Evolutionary conservation across 2,329 filamentous ascomycete genomes (phyloP).

Genomic region (Alternaria metachromatica): DNA sequence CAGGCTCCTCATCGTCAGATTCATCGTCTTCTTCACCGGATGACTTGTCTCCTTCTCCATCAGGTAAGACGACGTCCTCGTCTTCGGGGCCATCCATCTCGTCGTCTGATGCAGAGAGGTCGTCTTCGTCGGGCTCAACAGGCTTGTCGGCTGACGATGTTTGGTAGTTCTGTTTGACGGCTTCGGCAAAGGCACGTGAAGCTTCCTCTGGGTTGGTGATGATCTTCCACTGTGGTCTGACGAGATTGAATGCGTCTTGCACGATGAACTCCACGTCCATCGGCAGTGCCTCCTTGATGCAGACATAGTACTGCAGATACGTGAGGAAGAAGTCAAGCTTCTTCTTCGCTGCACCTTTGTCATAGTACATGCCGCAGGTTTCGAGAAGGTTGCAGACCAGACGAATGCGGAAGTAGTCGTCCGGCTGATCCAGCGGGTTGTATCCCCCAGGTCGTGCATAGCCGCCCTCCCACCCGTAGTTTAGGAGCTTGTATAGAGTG

Average conservation of each 20-base stretch:
- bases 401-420: slow-evolving; percentile 96
- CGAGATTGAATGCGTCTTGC: slow-evolving; percentile 85
- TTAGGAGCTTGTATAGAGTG: slow-evolving; percentile 90
- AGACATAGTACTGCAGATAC: slow-evolving; percentile 97
- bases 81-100: slow-evolving; percentile 61
- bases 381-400: slow-evolving; percentile 88
- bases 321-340: slow-evolving; percentile 97
- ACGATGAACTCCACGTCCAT: slow-evolving; percentile 98
- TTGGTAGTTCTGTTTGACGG: slow-evolving; percentile 90
- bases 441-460: slow-evolving; percentile 79
- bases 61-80: slow-evolving; percentile 50
- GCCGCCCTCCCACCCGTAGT: slow-evolving; percentile 85
- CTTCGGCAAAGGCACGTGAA: slow-evolving; percentile 79
- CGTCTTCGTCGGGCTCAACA: slow-evolving; percentile 73
- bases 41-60: slow-evolving; percentile 62
- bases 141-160: slow-evolving; percentile 73
- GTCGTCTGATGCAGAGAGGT: slow-evolving; percentile 78
- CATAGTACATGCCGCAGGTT: slow-evolving; percentile 95
- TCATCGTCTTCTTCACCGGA: slow-evolving; percentile 62
- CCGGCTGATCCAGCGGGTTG: slow-evolving; percentile 82
- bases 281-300: slow-evolving; percentile 84
- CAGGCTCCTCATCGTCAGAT: slow-evolving; percentile 55
- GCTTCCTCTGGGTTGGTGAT: slow-evolving; percentile 83
- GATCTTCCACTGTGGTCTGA: slow-evolving; percentile 92
- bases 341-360: slow-evolving; percentile 90